These are phyloP conservation scores for Acanthamoeba rhysodes DNA, from an alignment of 208 protist species.

Conservation along the genomic window DNA sequence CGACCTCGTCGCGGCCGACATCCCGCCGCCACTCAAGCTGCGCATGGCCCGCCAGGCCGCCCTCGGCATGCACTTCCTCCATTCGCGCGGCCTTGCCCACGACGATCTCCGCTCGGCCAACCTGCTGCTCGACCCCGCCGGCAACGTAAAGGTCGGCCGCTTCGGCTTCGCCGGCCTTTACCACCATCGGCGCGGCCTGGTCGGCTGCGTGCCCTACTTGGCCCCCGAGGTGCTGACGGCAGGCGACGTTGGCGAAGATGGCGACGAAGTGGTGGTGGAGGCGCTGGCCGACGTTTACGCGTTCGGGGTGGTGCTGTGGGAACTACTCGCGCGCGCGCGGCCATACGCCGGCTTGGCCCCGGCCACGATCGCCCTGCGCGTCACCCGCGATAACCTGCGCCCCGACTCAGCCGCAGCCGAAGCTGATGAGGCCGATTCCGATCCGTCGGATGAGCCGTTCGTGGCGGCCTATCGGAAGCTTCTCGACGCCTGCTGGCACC, in stretches of 20 bases:
- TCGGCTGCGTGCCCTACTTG: neutral
- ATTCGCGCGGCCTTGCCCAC: neutral
- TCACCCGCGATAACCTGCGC: neutral
- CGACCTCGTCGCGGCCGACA: neutral
- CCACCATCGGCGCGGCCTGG: neutral
- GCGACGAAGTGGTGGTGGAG: neutral
- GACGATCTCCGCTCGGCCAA: neutral
- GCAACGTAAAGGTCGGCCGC: neutral
- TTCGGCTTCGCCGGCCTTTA: neutral
- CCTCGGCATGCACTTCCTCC: neutral
- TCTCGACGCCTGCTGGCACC: neutral
- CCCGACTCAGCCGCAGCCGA: neutral
- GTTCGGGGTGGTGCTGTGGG: slow-evolving; percentile 8
- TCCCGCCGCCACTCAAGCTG: neutral
- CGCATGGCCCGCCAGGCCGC: neutral
- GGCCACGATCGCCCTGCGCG: neutral
- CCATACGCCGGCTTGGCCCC: neutral
- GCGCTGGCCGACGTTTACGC: slow-evolving; percentile 31
- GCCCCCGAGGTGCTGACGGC: neutral
- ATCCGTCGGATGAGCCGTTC: neutral
- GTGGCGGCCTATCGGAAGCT: neutral
- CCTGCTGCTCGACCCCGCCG: neutral
- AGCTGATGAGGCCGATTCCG: too few species aligned
- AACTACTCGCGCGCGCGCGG: neutral
- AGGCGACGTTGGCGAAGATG: too few species aligned